Conservation (phyloP, 176 grass and related monocot genomes). For the Eremochloa ophiuroides region DNA sequence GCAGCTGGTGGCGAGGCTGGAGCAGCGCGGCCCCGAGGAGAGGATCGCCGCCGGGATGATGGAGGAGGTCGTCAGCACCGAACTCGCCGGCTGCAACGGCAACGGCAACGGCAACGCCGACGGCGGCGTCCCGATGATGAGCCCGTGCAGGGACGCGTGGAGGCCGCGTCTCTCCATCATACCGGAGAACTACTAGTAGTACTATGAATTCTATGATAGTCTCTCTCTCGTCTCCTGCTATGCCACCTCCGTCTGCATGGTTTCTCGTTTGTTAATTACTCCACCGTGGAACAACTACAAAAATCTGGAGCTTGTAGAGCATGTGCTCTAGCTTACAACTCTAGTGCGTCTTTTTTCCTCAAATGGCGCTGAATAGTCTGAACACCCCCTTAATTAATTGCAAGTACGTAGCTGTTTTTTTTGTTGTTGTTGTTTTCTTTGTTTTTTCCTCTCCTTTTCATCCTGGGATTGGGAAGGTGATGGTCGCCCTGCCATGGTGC, state of each 20-base stretch:
- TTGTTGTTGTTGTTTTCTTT: neutral
- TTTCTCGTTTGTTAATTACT: no score
- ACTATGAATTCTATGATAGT: no score
- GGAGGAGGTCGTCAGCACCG: neutral
- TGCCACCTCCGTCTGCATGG: no score
- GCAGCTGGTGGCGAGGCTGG: constrained; percentile 41
- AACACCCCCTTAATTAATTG: no score
- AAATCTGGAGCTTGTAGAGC: no score
- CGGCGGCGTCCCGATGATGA: neutral
- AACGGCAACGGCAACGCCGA: neutral
- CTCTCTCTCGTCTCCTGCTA: no score
- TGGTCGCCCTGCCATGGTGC: neutral
- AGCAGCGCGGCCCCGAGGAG: neutral
- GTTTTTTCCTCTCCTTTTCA: neutral
- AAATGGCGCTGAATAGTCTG: no score
- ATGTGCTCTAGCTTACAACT: no score
- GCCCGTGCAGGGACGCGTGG: constrained; percentile 35
- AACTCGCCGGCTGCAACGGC: neutral
- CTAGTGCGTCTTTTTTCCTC: no score
- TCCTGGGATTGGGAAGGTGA: neutral
- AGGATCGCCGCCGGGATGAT: neutral
- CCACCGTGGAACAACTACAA: no score
- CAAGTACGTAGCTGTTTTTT: no score
- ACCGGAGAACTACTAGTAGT: constrained; percentile 33
- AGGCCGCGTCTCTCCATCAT: constrained; percentile 35